Base-by-base conservation (phyloP, 2,329 filamentous ascomycete species). In the Penicillium sp. region DNA sequence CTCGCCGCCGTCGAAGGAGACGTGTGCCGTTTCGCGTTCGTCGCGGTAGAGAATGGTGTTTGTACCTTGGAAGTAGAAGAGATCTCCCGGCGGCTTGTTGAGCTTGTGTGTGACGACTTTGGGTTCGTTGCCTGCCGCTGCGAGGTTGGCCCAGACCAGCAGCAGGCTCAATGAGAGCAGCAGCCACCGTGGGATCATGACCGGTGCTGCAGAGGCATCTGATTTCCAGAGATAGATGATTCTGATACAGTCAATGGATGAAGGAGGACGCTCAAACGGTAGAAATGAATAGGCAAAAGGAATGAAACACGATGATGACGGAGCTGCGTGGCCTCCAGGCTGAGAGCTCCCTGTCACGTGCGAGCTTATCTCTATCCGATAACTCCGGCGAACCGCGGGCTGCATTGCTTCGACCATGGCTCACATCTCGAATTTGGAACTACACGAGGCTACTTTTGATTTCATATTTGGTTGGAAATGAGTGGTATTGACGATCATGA, bases 51-150 rank as follows among this genome's bases (percentile, higher is more conserved):
- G 75, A 55, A 96, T 80, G 48, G 88, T 84, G 71, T 96, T 88
- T 61, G 90, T 92, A 72, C 93, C 90, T 67, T 94, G 88, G 69
- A 99, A 97, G 76, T 96, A 99, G 75, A 89, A 88, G 61, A 97
- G 78, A 69, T 86, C 86, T 50, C 76, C 70, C 1, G 91, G 89
- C 50, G 80, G 74, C 65, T 86, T 79, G 42, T 88, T 78, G 75
- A 97, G 89, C 44, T 81, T 74, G 49, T 79, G 88, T 55, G 80
- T 76, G 57, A 81, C 79, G 65, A 96, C 81, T 52, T 80, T 80
- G 22, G 92, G 92, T 45, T 80, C 79, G 67, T 86, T 82, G 39
- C 63, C 63, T 71, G 87, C 88, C 51, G 85, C 75, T 53, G 61
- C 60, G 55, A 62, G 38, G 70, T 64, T 66, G 72, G 62, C 77